Evolutionary conservation across 177 flowering plant species (phyloP), one percentile per base, ranked within the genome.

Genomic region (Vitis hybrid): DNA sequence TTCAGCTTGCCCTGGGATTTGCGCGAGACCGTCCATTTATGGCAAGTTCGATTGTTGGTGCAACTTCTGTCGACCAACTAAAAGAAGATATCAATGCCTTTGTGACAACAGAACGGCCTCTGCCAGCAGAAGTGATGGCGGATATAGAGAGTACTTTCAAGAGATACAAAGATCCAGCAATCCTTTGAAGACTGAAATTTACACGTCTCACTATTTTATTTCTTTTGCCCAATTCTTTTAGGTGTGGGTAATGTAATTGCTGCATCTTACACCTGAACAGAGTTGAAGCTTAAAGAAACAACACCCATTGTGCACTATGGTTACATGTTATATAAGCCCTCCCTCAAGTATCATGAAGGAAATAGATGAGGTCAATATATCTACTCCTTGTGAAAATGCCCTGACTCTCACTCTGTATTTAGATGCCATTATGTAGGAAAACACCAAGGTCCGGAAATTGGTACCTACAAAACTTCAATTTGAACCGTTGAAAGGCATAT

Each of bases 41-140:
- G 83, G 80, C 97, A 15, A 94, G 99, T 68, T 86, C 99, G n/a
- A 92, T 94, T 49, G 82, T 94, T 48, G 99, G 97, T 16, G 97
- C 99, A 64, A 91, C 99, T 48, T 88, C 97, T 18, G 72, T 89
- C 5, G 90, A 88, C 15, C 99, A 92, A 71, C 79, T 94, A 19
- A 92, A 83, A 67, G 97, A 92, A 85, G 89, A 92, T 62, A 85
- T 94, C 18, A 92, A 94, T 73, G 94, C 94, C 15, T 82, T 84
- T 77, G 58, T 89, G 70, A 77, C 80, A 18, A 76, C 88, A 0
- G 84, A 87, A 57, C 78, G 97, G 15, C 99, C 99, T 68, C 72
- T 94, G 78, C 86, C 94, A 18, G 56, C 86, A 29, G 90, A 90
- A 76, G 85, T 94, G 4, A 74, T 78, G 81, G 75, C 76, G 19